Conservation (phyloP, 2,329 filamentous ascomycete genomes). For the Aspergillus sp. region DNA sequence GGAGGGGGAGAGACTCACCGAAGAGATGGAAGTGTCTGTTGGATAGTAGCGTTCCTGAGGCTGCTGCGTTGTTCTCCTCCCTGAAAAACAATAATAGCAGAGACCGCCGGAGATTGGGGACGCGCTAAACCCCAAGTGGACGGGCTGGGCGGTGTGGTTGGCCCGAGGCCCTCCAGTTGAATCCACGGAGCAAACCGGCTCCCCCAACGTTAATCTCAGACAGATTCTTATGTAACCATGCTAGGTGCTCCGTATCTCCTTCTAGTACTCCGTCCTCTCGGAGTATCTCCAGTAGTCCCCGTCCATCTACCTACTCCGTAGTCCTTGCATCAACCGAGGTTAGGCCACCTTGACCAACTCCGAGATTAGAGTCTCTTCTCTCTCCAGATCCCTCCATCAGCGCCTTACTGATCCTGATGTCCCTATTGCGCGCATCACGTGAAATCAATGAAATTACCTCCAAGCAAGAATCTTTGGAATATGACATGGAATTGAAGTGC, state of each 20-base stretch:
- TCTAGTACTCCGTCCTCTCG: too few relatives aligned
- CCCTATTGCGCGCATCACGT: too few relatives aligned
- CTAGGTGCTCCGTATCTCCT: too few relatives aligned
- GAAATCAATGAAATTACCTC: background rate
- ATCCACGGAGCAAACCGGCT: conserved; percentile 19
- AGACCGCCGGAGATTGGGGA: background rate
- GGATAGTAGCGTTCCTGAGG: background rate
- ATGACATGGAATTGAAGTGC: conserved; percentile 22
- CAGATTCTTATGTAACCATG: too few relatives aligned
- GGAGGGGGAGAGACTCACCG: background rate
- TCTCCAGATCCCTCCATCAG: background rate
- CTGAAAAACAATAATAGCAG: background rate
- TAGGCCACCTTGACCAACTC: background rate
- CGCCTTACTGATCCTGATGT: background rate
- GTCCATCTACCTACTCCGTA: too few relatives aligned
- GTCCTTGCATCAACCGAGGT: background rate
- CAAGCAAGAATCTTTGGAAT: background rate
- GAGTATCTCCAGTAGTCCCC: background rate
- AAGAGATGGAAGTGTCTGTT: background rate
- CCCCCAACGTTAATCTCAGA: conserved; percentile 18
- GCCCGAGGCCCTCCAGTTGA: conserved; percentile 18
- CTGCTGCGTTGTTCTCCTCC: background rate
- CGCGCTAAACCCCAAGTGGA: conserved; percentile 9
- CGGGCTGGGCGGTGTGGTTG: conserved; percentile 11
- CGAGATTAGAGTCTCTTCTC: background rate